A percentile compares a stretch with the other conserved stretches of the same genome.
Conservation (phyloP, 106 monocot species). For the Posidonia australis region DNA sequence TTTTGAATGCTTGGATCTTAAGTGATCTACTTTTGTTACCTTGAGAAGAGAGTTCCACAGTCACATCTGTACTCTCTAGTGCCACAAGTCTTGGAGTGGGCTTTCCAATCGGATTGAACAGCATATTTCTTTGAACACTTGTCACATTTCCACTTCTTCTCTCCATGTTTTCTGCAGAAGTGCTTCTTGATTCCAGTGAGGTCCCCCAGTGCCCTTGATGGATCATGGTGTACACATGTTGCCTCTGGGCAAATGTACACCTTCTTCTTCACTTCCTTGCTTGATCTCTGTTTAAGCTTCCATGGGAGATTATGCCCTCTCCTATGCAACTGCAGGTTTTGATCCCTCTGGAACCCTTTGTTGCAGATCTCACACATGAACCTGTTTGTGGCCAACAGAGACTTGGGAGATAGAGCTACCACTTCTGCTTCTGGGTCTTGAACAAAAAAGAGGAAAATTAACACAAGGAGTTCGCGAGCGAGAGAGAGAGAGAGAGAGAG, state of each 20-base stretch:
- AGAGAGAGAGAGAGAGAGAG: no score
- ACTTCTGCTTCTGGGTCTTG: constrained; percentile 12
- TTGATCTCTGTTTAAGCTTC: constrained; percentile 7
- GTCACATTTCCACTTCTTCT: constrained; percentile 85
- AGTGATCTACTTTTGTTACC: constrained; percentile 3
- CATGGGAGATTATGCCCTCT: constrained; percentile 11
- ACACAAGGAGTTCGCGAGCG: not conserved
- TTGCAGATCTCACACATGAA: constrained; percentile 10
- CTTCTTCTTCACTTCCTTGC: constrained; percentile 45
- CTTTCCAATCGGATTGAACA: constrained; percentile 79
- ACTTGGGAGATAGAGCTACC: constrained; percentile 7
- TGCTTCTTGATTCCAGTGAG: constrained; percentile 83
- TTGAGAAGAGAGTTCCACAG: constrained; percentile 33
- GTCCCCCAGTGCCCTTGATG: constrained; percentile 57
- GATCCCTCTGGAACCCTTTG: constrained; percentile 10
- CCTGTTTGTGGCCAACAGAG: constrained; percentile 7
- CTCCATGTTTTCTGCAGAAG: constrained; percentile 74
- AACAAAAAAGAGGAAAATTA: not conserved
- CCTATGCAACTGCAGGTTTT: constrained; percentile 11
- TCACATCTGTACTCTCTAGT: constrained; percentile 29
- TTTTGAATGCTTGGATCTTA: no score
- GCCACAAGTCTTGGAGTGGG: constrained; percentile 65
- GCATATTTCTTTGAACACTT: constrained; percentile 87
- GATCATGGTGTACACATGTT: constrained; percentile 61
- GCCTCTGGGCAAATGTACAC: constrained; percentile 61